Evolutionary conservation across 495 filamentous ascomycete genomes (phyloP).

Genomic region (Ramalina peruviana): DNA sequence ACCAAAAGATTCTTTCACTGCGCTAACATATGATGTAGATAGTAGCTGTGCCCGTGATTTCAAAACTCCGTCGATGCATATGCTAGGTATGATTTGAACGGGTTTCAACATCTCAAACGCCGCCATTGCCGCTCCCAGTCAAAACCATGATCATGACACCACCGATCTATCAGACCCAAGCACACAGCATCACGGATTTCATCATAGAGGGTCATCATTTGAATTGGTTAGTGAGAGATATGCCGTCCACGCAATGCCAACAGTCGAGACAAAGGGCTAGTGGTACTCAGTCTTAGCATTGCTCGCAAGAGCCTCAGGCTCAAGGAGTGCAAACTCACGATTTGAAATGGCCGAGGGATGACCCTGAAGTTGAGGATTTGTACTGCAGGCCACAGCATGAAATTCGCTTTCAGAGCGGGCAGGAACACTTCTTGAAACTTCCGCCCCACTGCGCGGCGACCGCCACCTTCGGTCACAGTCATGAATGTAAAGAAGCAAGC

Average conservation of each 20-base stretch:
- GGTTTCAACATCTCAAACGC: too few relatives aligned
- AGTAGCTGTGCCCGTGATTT: too few relatives aligned
- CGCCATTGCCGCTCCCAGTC: too few relatives aligned
- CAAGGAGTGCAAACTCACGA: slow-evolving; percentile 46
- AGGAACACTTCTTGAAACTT: slow-evolving; percentile 92
- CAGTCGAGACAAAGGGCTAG: slow-evolving; percentile 88
- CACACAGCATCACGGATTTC: too few relatives aligned
- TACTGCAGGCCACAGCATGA: slow-evolving; percentile 86
- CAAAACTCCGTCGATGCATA: too few relatives aligned
- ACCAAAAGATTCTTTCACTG: too few relatives aligned
- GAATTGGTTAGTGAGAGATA: slow-evolving; percentile 93
- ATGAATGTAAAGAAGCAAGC: slow-evolving; percentile 89
- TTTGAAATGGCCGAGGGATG: slow-evolving; percentile 90
- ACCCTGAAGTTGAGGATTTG: slow-evolving; percentile 95
- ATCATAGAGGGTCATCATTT: slow-evolving; percentile 42
- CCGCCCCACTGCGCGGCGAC: slow-evolving; percentile 56
- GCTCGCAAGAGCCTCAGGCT: background rate
- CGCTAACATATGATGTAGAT: too few relatives aligned
- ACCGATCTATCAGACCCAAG: too few relatives aligned
- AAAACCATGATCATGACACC: too few relatives aligned
- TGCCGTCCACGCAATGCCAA: slow-evolving; percentile 99
- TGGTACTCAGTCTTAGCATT: background rate
- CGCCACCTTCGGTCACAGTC: slow-evolving; percentile 91
- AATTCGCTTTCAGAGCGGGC: slow-evolving; percentile 91
- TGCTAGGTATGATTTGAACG: too few relatives aligned